Base-by-base conservation (phyloP, 192 early-diverging fungal species). In the Chytriomyces hyalinus region DNA sequence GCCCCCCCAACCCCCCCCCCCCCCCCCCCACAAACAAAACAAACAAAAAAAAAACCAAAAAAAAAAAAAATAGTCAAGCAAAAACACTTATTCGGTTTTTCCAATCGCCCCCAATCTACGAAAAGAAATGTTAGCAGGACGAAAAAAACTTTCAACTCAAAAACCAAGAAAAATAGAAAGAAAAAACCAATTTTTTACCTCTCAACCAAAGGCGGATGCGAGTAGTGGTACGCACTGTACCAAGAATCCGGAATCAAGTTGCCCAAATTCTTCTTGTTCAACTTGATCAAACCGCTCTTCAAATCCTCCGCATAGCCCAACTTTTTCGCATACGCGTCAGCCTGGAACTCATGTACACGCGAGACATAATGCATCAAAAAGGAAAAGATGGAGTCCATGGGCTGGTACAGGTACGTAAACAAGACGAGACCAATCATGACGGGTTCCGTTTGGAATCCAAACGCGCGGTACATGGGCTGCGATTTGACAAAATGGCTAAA, bases 191-290 rank as follows among this genome's bases (percentile, higher is more conserved):
- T 26, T 26, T 26, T 26, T 36, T 36, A 36, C 67, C 97, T 88
- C 84, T 99, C 95, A 6, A 95, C 89, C 28, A 99, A 85, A 51
- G 93, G 94, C 59, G 97, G 97, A 72, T 98, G 96, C 8, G 92
- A 93, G 64, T 95, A 93, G 75, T 97, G 91, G 84, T 92, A 97
- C 20, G 93, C 92, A 62, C 92, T 94, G 78, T 96, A 96, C 69
- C 72, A 73, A 10, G 72, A 46, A 26, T 73, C 72, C 0, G 72
- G 72, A 66, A 95, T 95, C 82, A 97, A 87, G n/a, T 91, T 91
- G 49, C 92, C 88, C 81, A 93, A 87, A 82, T 97, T 98, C 87
- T 96, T 92, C 3, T 93, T 87, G 75, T 96, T 92, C 26, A 98
- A 79, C 80, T 98, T 97, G 73, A 97, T 93, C 73, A 98, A 82